These are phyloP conservation scores for Coleophoma eucalyptorum DNA, from an alignment of 2,329 filamentous ascomycete species.

Conservation along the genomic window DNA sequence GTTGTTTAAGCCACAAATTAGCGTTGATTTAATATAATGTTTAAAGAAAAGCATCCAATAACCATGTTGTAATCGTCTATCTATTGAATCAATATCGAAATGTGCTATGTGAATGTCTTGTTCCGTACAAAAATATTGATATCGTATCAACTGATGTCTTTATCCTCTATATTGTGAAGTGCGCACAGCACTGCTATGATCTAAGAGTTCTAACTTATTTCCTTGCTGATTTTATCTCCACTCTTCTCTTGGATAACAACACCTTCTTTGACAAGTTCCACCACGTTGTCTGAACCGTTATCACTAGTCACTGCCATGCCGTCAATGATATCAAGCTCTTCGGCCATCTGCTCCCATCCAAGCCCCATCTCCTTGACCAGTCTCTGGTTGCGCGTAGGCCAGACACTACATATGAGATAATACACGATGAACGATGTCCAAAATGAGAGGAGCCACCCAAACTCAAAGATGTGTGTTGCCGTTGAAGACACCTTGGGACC, in stretches of 20 bases:
- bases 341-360: constrained; percentile 6
- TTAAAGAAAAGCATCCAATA: too few relatives aligned
- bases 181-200: too few relatives aligned
- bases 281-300: neutral
- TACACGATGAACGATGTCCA: constrained; percentile 18
- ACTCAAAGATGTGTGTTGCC: constrained; percentile 19
- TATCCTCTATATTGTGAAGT: too few relatives aligned
- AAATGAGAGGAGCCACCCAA: constrained; percentile 27
- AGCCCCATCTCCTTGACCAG: constrained; percentile 21
- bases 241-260: neutral
- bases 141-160: too few relatives aligned
- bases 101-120: too few relatives aligned
- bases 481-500: constrained; percentile 18
- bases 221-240: neutral
- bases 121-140: too few relatives aligned
- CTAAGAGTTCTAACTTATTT: neutral
- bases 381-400: constrained; percentile 27
- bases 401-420: constrained; percentile 25
- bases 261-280: neutral
- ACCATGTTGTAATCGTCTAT: too few relatives aligned
- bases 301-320: neutral
- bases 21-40: too few relatives aligned
- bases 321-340: neutral
- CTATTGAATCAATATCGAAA: too few relatives aligned
- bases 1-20: too few relatives aligned